These are phyloP conservation scores for Drechslerella coelobrocha DNA, from an alignment of 2,329 filamentous ascomycete genomes.

Conservation along the genomic window DNA sequence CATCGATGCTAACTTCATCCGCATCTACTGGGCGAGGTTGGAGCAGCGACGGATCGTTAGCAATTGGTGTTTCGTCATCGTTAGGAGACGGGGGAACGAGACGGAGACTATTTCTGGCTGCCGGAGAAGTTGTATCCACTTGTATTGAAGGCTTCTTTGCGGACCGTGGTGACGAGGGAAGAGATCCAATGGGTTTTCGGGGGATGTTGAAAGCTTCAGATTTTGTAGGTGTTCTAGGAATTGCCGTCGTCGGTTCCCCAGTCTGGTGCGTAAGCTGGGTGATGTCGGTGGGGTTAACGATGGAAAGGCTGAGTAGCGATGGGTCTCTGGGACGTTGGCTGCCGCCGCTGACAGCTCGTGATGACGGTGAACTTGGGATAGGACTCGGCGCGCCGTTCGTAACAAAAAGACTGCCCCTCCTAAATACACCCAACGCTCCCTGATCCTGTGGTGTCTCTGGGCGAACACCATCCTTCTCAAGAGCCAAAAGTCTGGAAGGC, in stretches of 20 bases:
- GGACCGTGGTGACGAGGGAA: slow-evolving; percentile 28
- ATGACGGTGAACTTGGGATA: slow-evolving; percentile 37
- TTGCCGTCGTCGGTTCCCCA: slow-evolving; percentile 5
- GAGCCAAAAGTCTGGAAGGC: slow-evolving; percentile 4
- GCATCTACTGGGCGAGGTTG: not conserved
- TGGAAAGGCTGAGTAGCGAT: slow-evolving; percentile 34
- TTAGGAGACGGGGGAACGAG: slow-evolving; percentile 35
- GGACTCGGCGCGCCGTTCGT: slow-evolving; percentile 44
- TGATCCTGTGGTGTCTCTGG: slow-evolving; percentile 45
- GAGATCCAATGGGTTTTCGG: slow-evolving; percentile 22
- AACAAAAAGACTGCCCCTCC: slow-evolving; percentile 38
- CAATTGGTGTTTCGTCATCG: slow-evolving; percentile 11
- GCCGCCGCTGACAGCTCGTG: slow-evolving; percentile 26
- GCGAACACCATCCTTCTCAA: slow-evolving; percentile 21
- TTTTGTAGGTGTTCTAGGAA: slow-evolving; percentile 10
- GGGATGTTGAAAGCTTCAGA: slow-evolving; percentile 16
- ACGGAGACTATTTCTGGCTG: slow-evolving; percentile 8
- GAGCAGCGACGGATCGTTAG: not conserved
- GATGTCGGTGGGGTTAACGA: not conserved
- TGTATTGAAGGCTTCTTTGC: slow-evolving; percentile 15
- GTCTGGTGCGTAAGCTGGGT: not conserved
- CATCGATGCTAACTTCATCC: slow-evolving; percentile 33
- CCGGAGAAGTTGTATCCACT: slow-evolving; percentile 11
- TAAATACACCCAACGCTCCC: slow-evolving; percentile 29
- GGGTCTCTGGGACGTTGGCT: slow-evolving; percentile 31